phyloP scores from a whole-genome alignment of 2,329 filamentous ascomycete species.

The Epichloe sibirici region DNA sequence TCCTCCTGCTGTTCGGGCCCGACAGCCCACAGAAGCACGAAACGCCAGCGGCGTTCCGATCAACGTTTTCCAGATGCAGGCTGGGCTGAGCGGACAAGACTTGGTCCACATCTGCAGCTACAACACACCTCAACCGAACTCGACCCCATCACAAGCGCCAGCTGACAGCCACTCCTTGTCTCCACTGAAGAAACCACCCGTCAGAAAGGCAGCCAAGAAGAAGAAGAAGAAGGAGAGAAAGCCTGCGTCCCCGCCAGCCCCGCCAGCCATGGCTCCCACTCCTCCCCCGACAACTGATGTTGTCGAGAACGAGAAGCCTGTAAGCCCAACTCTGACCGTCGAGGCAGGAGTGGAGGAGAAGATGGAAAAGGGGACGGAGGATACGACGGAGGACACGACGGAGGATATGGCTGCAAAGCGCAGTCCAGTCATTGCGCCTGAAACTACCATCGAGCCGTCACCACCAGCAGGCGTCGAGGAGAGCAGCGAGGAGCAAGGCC shows the following conservation, averaged over 20 bases:
- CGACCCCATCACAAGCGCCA: slow-evolving; percentile 3
- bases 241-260: slow-evolving; percentile 13
- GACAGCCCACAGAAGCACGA: slow-evolving; percentile 18
- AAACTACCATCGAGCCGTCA: not conserved
- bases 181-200: slow-evolving; percentile 12
- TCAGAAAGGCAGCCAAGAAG: slow-evolving; percentile 8
- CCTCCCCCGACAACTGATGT: slow-evolving; percentile 28
- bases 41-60: slow-evolving; percentile 25
- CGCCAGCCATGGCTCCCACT: slow-evolving; percentile 20
- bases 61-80: slow-evolving; percentile 31
- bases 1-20: slow-evolving; percentile 6
- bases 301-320: slow-evolving; percentile 22
- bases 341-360: not conserved
- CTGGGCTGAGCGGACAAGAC: slow-evolving; percentile 22
- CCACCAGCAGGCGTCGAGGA: not conserved
- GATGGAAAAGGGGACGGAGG: not conserved
- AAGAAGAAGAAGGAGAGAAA: slow-evolving; percentile 13
- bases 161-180: slow-evolving; percentile 14
- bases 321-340: slow-evolving; percentile 13
- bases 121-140: slow-evolving; percentile 14
- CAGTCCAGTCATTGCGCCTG: slow-evolving; percentile 6
- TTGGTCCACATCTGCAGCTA: slow-evolving; percentile 24
- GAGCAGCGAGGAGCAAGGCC: not conserved
- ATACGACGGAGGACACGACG: not conserved
- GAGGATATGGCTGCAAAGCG: not conserved